Base-by-base conservation (phyloP, 1,284 basidiomycete genomes). In the Ustilago loliicola region DNA sequence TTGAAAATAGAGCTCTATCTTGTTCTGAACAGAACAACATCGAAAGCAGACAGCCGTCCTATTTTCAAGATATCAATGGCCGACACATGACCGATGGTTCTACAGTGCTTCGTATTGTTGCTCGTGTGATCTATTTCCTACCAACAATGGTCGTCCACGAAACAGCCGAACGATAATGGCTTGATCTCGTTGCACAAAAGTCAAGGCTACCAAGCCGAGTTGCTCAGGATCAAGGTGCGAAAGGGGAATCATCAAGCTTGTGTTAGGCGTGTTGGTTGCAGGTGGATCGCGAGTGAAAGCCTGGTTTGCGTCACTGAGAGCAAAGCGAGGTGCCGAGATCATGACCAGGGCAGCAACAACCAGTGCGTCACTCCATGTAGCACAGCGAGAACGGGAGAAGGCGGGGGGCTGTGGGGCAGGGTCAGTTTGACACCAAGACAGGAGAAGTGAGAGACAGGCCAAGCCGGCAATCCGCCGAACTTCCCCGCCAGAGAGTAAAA, bases 381-480 rank as follows among this genome's bases (percentile, higher is more conserved):
- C 25, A 15, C 36, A 15, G 48, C 27, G 27, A 50, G 25, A 45
- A 30, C 51, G 25, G 30, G n/a, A 38, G 53, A 55, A 55, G 53
- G 34, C 34, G 53, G 53, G 21, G n/a, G 36, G n/a, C 36, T 40
- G 53, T 30, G 53, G 53, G 23, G 21, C 36, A 17, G 53, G 32
- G 23, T 27, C 23, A 25, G 19, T 23, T 34, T 54, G 8, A 36
- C 25, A 47, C 9, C 11, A 40, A 40, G 38, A 40, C 5, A 19
- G 38, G 17, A 40, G 38, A 40, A 15, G 17, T 25, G 42, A 57
- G n/a, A 23, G 51, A 27, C 48, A 53, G 21, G 29, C 21, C 36
- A 32, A 23, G 36, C 59, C 66, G 56, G 60, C 56, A 54, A 51
- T 50, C 30, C 48, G 36, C 53, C 52, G 57, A 57, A n/a, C 60